Base-by-base conservation (phyloP, 805 yeast species). In the Kuraishia molischiana region DNA sequence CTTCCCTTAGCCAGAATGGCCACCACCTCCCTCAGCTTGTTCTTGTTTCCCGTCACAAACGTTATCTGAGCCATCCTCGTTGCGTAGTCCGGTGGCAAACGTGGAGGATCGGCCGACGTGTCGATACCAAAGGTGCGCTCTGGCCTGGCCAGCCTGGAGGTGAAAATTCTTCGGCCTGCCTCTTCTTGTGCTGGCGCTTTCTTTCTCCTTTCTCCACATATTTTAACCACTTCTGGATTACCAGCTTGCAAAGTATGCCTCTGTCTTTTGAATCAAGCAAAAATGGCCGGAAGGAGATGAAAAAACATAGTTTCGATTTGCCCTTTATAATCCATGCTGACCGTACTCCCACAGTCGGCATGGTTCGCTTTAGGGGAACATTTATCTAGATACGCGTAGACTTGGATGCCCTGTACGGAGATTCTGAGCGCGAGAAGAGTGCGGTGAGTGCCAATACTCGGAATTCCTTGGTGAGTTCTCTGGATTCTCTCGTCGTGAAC, bases 1-100 rank as follows among this genome's bases (percentile, higher is more conserved):
- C 35, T 32, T 19, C 58, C 63, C 19, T 63, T 65, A 1, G 78
- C 61, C 6, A 90, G 71, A 37, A 90, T 82, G 38, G 81, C 77
- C 44, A 79, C 70, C 18, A 90, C 95, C 58, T 90, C 98, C 46
- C 72, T 75, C 42, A 89, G 69, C 58, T 92, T 92, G 61, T 90
- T 87, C 38, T 76, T 74, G 58, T 89, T 89, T 20, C 98, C 97
- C 1, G 49, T 61, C 15, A 61, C 64, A 50, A 61, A 61, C 1
- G 62, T 56, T 13, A 59, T 45, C 9, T 47, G 51, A 2, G 50
- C 30, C 54, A 51, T 53, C 11, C n/a, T n/a, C n/a, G n/a, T n/a
- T n/a, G n/a, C 11, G 5, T 22, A n/a, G n/a, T n/a, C n/a, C n/a
- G n/a, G n/a, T n/a, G 30, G 17, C 21, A 22, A 24, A 13, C 19